Base-by-base conservation (phyloP, 768 basidiomycete species). In the Gloeophyllum trabeum region DNA sequence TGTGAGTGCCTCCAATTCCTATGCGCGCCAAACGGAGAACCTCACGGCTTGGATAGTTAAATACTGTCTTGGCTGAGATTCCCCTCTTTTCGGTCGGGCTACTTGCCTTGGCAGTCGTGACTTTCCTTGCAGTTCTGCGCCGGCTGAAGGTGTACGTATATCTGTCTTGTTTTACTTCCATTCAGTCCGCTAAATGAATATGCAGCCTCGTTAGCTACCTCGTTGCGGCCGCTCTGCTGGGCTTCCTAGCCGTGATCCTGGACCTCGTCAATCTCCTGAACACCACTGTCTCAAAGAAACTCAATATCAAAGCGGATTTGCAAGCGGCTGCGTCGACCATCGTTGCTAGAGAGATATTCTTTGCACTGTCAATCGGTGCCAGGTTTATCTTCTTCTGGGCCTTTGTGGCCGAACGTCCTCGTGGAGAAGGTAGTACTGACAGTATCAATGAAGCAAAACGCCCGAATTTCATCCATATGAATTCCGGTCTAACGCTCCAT, bases 381-480 rank as follows among this genome's bases (percentile, higher is more conserved):
- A 69, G 78, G 26, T 76, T 76, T 51, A 52, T 86, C 13, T 85
- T 77, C 52, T 76, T 76, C 47, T 88, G 85, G 85, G 60, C 60
- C 28, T 73, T 78, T 45, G 76, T 80, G 32, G 69, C 74, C 13
- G 65, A 66, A 44, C 67, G 76, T 39, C 78, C 81, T n/a, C 56
- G 55, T 24, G 66, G 59, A 45, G 74, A 71, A 43, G 52, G 46
- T 14, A 55, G 43, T 16, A 48, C 49, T 20, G 40, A 40, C 36
- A 43, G 47, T 16, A 44, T 46, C 16, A 35, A 44, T 19, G 37
- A 48, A 1, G 30, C 44, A 25, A 24, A 41, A 39, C 41, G 26
- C 35, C 16, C 43, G 41, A 53, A 44, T 21, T 51, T 54, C 42
- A 42, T 51, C 23, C 16, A 24, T 19, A 38, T 56, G 4, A 43